Base-by-base conservation (phyloP, 805 yeast species). In the Ogataea pignaliae region DNA sequence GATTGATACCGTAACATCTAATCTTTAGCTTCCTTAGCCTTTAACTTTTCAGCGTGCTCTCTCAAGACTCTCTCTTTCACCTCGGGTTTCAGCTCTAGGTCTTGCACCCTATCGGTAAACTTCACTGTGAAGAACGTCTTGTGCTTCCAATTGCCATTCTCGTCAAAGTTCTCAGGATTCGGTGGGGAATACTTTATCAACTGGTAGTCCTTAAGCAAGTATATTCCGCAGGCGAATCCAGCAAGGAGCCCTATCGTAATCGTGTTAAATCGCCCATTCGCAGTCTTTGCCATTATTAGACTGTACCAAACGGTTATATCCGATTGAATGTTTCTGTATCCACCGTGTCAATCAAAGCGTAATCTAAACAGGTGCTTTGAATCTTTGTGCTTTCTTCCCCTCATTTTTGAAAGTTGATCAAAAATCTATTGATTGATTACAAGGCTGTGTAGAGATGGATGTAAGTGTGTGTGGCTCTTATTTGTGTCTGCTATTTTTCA, bases 151-250 rank as follows among this genome's bases (percentile, higher is more conserved):
- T 70, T 64, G 0, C 71, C 70, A 36, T 69, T 56, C 37, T 63
- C 64, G 40, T 70, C 70, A 37, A 58, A 61, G 44, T 63, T 62
- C 18, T 60, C 68, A 3, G 66, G 63, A 40, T 63, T 63, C 1
- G 73, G 66, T 21, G 76, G 75, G 12, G 63, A 52, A 43, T 61
- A 65, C 50, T 71, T 72, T 35, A 73, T 53, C 42, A 71, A 50
- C 41, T 70, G 60, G 41, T 59, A 66, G 41, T 66, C 69, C 35
- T 55, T 60, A 2, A 66, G 41, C 41, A 56, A 18, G 44, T 59
- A 60, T 7, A 64, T 18, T 2, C 66, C 66, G 11, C 47, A 17
- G 0, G 43, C 41, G 34, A 60, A 62, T 8, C 69, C 69, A 0
- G 46, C 47, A 10, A 55, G 47, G 21, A 57, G 40, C 3, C 67